Conservation (phyloP, 768 basidiomycete species). For the Serendipita indica region DNA sequence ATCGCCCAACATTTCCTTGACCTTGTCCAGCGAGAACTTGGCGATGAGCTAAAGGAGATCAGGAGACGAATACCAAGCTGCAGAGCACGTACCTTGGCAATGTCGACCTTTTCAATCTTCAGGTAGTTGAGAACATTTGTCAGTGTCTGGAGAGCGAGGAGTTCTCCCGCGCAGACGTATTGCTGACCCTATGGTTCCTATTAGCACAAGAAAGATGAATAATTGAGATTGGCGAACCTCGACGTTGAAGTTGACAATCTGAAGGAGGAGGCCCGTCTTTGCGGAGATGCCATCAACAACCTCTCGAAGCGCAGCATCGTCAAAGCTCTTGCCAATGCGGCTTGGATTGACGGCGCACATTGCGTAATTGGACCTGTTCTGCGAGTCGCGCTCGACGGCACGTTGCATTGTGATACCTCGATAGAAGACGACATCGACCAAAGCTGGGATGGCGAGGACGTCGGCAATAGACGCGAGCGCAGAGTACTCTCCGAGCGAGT, state of each 20-base stretch:
- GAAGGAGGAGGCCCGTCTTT: conserved; percentile 65
- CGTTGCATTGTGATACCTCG: conserved; percentile 99
- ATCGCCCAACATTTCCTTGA: conserved; percentile 88
- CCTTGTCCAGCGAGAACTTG: conserved; percentile 76
- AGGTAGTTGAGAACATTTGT: conserved; percentile 94
- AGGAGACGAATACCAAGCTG: conserved; percentile 11
- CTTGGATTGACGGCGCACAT: conserved; percentile 99
- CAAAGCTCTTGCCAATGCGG: conserved; percentile 87
- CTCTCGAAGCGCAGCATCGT: conserved; percentile 88
- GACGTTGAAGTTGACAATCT: conserved; percentile 95
- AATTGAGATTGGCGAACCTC: conserved; percentile 37
- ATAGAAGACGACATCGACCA: conserved; percentile 98
- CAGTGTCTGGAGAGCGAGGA: conserved; percentile 81
- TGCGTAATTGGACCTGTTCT: conserved; percentile 90
- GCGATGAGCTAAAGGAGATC: conserved; percentile 51
- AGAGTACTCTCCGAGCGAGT: conserved; percentile 97
- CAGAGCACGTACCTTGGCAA: conserved; percentile 47
- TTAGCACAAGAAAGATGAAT: conserved; percentile 9
- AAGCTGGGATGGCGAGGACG: conserved; percentile 83
- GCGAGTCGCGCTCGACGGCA: conserved; percentile 87
- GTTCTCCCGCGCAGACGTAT: conserved; percentile 98
- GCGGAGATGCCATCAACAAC: conserved; percentile 84
- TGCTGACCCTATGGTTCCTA: conserved; percentile 66
- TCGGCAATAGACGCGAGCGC: conserved; percentile 96
- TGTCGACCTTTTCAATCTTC: conserved; percentile 92